A percentile compares a stretch with the other conserved stretches of the same genome.
phyloP scores from a whole-genome alignment of 169 alveolate genomes.

The Haemoproteus tartakovskyi region DNA sequence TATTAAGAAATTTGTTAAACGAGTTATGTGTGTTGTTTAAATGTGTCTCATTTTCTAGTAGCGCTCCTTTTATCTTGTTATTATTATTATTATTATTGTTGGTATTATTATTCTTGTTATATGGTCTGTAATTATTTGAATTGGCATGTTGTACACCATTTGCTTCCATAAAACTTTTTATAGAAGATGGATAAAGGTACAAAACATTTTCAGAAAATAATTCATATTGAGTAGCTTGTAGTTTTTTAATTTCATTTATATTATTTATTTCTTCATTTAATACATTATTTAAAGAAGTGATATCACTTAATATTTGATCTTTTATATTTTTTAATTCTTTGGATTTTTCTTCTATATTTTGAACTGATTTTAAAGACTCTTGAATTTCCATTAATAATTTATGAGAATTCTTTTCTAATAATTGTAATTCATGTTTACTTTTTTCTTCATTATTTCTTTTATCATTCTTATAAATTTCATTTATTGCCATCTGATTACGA shows the following conservation, averaged over 20 bases:
- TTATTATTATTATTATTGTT: background rate
- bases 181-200: constrained; percentile 29
- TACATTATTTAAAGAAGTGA: constrained; percentile 40
- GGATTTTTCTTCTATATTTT: constrained; percentile 32
- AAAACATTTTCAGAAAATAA: constrained; percentile 53
- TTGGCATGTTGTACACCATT: background rate
- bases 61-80: too few relatives aligned
- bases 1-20: too few relatives aligned
- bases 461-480: constrained; percentile 10
- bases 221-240: constrained; percentile 39
- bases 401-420: constrained; percentile 27
- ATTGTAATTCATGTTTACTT: constrained; percentile 14
- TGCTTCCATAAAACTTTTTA: constrained; percentile 1
- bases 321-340: constrained; percentile 23
- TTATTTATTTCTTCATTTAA: constrained; percentile 51
- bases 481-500: too few relatives aligned
- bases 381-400: constrained; percentile 38
- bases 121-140: constrained; percentile 15
- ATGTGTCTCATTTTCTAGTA: too few relatives aligned
- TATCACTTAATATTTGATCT: constrained; percentile 30
- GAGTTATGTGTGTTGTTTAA: too few relatives aligned
- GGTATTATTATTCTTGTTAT: background rate
- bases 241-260: constrained; percentile 39
- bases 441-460: constrained; percentile 16
- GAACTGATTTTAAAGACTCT: constrained; percentile 18